A percentile compares a stretch with the other conserved stretches of the same genome.
These are phyloP conservation scores for Paralagenidium karlingii DNA, from an alignment of 352 stramenopile species.

Conservation along the genomic window DNA sequence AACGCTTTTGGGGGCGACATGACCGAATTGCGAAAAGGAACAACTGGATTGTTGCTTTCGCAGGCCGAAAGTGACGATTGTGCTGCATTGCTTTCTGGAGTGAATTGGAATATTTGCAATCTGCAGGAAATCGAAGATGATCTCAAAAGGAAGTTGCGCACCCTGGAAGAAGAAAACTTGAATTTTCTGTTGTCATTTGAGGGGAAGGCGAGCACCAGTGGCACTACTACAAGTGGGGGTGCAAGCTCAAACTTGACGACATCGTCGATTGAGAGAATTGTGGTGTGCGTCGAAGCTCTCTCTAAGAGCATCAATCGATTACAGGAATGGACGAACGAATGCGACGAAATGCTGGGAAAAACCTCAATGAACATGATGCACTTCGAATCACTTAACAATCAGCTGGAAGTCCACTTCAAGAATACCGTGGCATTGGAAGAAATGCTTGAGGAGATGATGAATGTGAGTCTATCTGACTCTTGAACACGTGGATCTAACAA, in stretches of 20 bases:
- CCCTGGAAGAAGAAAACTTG: conserved; percentile 64
- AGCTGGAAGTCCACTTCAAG: conserved; percentile 70
- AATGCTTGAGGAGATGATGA: conserved; percentile 29
- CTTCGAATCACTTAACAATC: conserved; percentile 69
- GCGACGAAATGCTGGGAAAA: conserved; percentile 33
- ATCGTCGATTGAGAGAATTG: conserved; percentile 43
- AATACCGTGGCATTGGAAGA: conserved; percentile 59
- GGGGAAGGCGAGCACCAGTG: conserved; percentile 7
- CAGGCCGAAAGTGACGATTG: conserved; percentile 47
- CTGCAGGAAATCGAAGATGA: conserved; percentile 35
- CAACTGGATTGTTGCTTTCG: conserved; percentile 23
- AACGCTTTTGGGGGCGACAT: conserved; percentile 2
- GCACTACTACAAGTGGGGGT: neutral
- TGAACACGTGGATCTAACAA: conserved; percentile 1
- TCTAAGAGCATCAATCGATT: conserved; percentile 23
- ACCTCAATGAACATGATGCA: conserved; percentile 60
- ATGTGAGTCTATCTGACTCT: too few relatives aligned
- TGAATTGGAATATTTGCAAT: conserved; percentile 46
- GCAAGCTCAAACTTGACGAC: neutral
- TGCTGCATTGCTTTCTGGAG: conserved; percentile 21
- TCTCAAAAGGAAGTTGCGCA: conserved; percentile 36
- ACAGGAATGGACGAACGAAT: conserved; percentile 50
- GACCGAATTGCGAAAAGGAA: too few relatives aligned
- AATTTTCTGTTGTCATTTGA: conserved; percentile 58
- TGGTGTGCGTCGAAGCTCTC: conserved; percentile 36